Evolutionary conservation across 176 grass and related monocot genomes (phyloP).

Genomic region (Oryza nivara): DNA sequence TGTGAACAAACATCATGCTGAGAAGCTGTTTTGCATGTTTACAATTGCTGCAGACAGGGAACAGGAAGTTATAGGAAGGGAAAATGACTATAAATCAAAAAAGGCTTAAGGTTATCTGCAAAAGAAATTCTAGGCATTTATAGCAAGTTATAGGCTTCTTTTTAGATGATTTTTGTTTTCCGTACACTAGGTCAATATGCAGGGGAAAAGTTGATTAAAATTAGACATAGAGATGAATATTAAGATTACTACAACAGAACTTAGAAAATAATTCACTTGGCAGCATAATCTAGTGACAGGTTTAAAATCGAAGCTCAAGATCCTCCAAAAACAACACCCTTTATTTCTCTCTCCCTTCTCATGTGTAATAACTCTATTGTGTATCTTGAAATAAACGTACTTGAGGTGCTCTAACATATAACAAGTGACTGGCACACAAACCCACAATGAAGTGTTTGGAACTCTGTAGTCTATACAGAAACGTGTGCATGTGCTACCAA

Average conservation of each 20-base stretch:
- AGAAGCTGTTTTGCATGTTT: background rate
- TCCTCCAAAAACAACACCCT: background rate
- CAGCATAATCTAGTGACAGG: background rate
- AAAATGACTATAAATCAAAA: background rate
- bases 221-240: constrained; percentile 15
- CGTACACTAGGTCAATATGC: background rate
- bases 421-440: background rate
- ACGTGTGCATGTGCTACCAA: background rate
- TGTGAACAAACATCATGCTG: background rate
- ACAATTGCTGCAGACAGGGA: background rate
- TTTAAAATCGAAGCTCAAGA: constrained; percentile 4
- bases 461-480: background rate
- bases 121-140: background rate
- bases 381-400: constrained; percentile 12
- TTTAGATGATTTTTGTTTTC: background rate
- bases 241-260: background rate
- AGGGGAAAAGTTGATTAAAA: background rate
- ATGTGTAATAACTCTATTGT: background rate
- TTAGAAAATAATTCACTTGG: background rate
- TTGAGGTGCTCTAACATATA: background rate
- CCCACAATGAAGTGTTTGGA: background rate
- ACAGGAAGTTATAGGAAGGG: background rate
- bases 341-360: background rate
- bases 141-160: background rate
- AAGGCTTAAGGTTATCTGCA: background rate